Conservation (phyloP, 208 protist genomes). For the Trypanosoma platydactyli region DNA sequence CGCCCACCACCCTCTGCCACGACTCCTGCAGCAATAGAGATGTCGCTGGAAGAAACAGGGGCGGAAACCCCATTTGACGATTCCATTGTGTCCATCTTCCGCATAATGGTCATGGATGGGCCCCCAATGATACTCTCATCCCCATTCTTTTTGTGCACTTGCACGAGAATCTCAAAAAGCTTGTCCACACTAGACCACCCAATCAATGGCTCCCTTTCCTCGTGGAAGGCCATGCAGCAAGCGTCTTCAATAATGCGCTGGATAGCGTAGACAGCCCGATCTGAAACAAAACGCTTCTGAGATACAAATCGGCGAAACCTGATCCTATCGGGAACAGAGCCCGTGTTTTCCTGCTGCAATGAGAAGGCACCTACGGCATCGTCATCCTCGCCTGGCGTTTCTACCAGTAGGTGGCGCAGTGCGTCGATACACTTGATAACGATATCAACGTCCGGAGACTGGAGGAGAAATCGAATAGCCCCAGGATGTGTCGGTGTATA, state of each 20-base stretch:
- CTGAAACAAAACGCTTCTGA: conserved; percentile 49
- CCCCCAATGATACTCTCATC: conserved; percentile 26
- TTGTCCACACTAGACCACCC: conserved; percentile 56
- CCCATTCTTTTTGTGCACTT: conserved; percentile 26
- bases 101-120: conserved; percentile 14
- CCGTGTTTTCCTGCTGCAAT: conserved; percentile 6
- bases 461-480: conserved; percentile 57
- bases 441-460: conserved; percentile 32
- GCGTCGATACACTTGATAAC: conserved; percentile 44
- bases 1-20: background rate
- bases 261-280: conserved; percentile 44
- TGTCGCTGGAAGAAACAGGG: background rate
- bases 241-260: conserved; percentile 46
- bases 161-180: conserved; percentile 50
- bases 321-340: conserved; percentile 9
- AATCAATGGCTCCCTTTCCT: conserved; percentile 33
- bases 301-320: conserved; percentile 33
- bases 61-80: conserved; percentile 1
- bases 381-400: conserved; percentile 15
- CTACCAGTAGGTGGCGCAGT: conserved; percentile 39
- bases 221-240: conserved; percentile 50
- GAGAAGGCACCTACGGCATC: conserved; percentile 6
- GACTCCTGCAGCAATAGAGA: background rate
- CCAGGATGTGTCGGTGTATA: conserved; percentile 67
- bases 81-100: conserved; percentile 12